Conservation (phyloP, 164 flowering plant species). For the Tetrastigma voinierianum region DNA sequence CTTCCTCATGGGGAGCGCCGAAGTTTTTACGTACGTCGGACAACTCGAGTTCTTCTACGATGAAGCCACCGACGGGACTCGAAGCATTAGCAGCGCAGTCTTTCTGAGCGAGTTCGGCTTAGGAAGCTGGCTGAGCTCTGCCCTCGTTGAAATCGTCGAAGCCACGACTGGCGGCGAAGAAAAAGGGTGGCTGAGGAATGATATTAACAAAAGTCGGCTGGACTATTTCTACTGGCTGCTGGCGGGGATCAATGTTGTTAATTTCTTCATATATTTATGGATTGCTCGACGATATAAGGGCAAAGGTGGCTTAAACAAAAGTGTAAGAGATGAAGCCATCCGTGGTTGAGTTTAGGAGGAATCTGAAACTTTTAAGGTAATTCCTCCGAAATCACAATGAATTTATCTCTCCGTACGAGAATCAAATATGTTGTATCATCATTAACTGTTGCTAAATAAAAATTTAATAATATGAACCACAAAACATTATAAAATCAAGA, state of each 20-base stretch:
- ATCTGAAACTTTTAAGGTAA: neutral
- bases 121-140: slow-evolving; percentile 70
- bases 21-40: slow-evolving; percentile 73
- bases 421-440: too few relatives aligned
- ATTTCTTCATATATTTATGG: slow-evolving; percentile 46
- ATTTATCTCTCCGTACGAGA: too few relatives aligned
- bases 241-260: slow-evolving; percentile 45
- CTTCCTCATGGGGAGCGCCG: slow-evolving; percentile 58
- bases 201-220: slow-evolving; percentile 46
- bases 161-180: slow-evolving; percentile 42
- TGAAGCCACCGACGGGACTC: slow-evolving; percentile 71
- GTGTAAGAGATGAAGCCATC: slow-evolving; percentile 28
- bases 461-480: too few relatives aligned
- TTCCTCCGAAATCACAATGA: neutral
- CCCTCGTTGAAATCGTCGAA: slow-evolving; percentile 44
- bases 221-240: slow-evolving; percentile 70
- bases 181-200: slow-evolving; percentile 60
- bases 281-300: slow-evolving; percentile 47
- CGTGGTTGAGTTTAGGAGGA: neutral
- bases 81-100: slow-evolving; percentile 69
- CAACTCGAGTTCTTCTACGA: slow-evolving; percentile 79
- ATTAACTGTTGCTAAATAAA: too few relatives aligned
- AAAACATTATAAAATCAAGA: too few relatives aligned
- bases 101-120: slow-evolving; percentile 60
- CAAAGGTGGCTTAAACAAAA: slow-evolving; percentile 15